Conservation (phyloP, 78 protist genomes). For the Monocercomonoides exilis region DNA sequence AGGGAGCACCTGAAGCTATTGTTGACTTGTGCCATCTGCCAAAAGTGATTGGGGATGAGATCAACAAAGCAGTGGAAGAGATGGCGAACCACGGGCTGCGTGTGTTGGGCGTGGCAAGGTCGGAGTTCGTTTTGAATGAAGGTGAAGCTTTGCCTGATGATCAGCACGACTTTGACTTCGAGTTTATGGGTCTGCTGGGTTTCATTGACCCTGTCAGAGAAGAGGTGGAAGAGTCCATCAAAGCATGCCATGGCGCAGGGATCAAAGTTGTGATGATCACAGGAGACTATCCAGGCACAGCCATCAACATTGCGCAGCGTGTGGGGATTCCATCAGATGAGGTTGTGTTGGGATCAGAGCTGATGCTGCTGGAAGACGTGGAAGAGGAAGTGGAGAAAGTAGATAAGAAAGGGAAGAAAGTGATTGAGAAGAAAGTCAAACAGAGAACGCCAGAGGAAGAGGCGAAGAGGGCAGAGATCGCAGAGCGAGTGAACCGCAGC, state of each 20-base stretch:
- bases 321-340: neutral
- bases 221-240: neutral
- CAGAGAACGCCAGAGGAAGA: too few relatives aligned
- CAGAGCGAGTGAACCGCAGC: neutral
- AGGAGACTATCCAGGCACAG: constrained; percentile 3
- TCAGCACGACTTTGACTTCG: neutral
- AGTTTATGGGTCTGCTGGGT: neutral
- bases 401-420: too few relatives aligned
- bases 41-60: neutral
- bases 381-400: too few relatives aligned
- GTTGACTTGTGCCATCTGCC: neutral
- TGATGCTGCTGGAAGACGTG: neutral
- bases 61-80: neutral
- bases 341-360: constrained; percentile 2
- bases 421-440: too few relatives aligned
- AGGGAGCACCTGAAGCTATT: constrained; percentile 13
- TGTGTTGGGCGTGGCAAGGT: neutral
- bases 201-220: constrained; percentile 2
- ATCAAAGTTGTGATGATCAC: constrained; percentile 5
- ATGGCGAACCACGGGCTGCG: neutral
- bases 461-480: too few relatives aligned
- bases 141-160: neutral
- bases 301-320: neutral
- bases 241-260: neutral
- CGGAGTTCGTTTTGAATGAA: neutral